Base-by-base conservation (phyloP, 2,329 filamentous ascomycete species). In the Botrytis fabae region DNA sequence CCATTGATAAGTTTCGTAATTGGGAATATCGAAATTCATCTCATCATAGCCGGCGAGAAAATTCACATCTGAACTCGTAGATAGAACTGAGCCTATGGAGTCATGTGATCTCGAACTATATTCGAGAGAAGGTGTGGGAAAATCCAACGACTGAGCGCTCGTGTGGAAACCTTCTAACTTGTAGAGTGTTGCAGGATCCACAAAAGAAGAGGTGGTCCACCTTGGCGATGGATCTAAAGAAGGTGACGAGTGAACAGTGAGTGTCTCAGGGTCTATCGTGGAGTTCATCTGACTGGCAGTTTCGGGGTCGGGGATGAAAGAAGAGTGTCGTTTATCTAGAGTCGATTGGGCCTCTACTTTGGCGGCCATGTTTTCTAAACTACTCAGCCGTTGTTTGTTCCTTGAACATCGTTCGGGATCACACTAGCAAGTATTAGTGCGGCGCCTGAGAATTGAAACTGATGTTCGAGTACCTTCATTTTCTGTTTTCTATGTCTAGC, bases 401-500 rank as follows among this genome's bases (percentile, higher is more conserved):
- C 66, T 73, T 35, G 68, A 70, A 54, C 71, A 73, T 63, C 46
- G 46, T 46, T 73, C 71, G 18, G 71, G 71, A 63, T 73, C 71
- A 71, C 71, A 73, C 71, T 70, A 57, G 25, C 44, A 35, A 25
- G 10, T 42, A 51, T 73, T n/a, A 70, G 38, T 60, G 46, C 14
- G 22, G 7, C 54, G n/a, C 18, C 48, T 68, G 9, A 57, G 20
- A 32, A 32, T 14, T 42, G n/a, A 48, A 32, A 42, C 22, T 68
- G 62, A n/a, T 46, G 9, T 57, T 44, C 25, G 60, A 59, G 5
- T 73, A 75, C 75, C 66, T 76, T 76, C 66, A 75, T 72, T 38
- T 76, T 76, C 54, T 73, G 69, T 32, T 59, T 73, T 16, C 73
- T 68, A 73, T 75, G 75, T 59, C 68, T 32, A 18, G 73, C 73